Evolutionary conservation across 768 basidiomycete species (phyloP), one percentile per base, ranked within the genome.

Genomic region (Tulasnella sp.): DNA sequence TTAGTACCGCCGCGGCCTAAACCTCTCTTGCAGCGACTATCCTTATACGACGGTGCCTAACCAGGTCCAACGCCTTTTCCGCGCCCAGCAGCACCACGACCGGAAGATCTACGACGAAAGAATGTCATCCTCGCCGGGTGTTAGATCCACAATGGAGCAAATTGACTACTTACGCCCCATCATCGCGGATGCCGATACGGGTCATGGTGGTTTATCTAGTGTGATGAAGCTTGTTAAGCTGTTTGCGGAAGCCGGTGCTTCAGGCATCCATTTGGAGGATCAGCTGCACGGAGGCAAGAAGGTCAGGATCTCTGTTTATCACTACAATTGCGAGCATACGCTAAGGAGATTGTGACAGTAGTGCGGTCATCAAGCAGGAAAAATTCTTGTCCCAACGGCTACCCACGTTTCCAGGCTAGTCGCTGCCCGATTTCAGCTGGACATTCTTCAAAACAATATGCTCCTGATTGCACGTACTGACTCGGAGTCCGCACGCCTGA

Each of bases 11-110:
- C 27, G 6, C 32, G 36, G 25, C 12, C 32, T 36, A n/a, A 15
- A 15, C 21, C 9, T 41, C 21, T 45, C 3, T 31, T 34, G 23
- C 59, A 91, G 84, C 34, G 93, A 97, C 69, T 94, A 96, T 67
- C 90, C 92, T 1, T 96, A 96, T 69, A 92, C 90, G 8, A 94
- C 91, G 0, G 90, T 97, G 14, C 92, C 93, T 21, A 94, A 96
- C 67, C 91, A 94, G 67, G 92, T 96, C 0, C 86, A 94, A 56
- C 78, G 89, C 46, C 75, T 96, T 49, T 87, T 88, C 73, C 86
- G 88, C 51, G 87, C 92, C 0, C 93, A 96, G 68, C 85, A 88
- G 64, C 73, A 91, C 55, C 91, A 96, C 66, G 91, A 96, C 72
- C 83, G 81, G 70, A 94, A 93, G 66, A 85, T 92, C 65, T 91